Evolutionary conservation across 768 basidiomycete genomes (phyloP).

Genomic region (Mycena kentingensis): DNA sequence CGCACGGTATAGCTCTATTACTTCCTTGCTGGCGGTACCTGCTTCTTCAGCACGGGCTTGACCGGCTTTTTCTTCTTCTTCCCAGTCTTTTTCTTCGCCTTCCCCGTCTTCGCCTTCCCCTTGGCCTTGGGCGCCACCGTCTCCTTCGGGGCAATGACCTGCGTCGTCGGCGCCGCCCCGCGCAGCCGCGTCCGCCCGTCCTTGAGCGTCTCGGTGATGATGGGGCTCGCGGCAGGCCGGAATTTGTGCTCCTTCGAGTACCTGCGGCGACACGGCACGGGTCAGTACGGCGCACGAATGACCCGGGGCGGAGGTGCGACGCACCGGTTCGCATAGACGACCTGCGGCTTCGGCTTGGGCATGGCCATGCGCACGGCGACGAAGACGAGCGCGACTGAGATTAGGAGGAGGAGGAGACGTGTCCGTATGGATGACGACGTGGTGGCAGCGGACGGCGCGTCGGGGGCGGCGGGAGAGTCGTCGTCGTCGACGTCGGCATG

Average conservation of each 20-base stretch:
- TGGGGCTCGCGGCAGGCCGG: slow-evolving; percentile 81
- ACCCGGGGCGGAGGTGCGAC: slow-evolving; percentile 23
- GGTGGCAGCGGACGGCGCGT: no score
- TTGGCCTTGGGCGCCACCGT: slow-evolving; percentile 24
- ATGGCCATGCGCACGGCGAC: slow-evolving; percentile 34
- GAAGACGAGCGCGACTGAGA: slow-evolving; percentile 47
- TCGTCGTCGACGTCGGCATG: no score
- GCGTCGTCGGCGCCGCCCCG: slow-evolving; percentile 59
- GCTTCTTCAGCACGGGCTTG: no score
- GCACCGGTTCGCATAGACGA: slow-evolving; percentile 68
- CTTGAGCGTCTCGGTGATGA: slow-evolving; percentile 74
- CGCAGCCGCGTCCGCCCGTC: slow-evolving; percentile 70
- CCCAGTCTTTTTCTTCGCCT: slow-evolving; percentile 20
- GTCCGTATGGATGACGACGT: no score
- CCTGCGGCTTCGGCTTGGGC: slow-evolving; percentile 37
- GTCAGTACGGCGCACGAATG: background rate
- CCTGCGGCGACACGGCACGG: slow-evolving; percentile 39
- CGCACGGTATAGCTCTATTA: no score
- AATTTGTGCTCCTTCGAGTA: slow-evolving; percentile 84
- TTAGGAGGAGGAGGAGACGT: slow-evolving; percentile 41
- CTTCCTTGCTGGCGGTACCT: no score
- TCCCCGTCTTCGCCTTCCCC: slow-evolving; percentile 27
- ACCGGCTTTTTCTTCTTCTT: slow-evolving; percentile 24
- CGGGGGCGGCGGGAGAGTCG: no score
- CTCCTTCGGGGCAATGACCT: slow-evolving; percentile 16